Percentiles rank a stretch among this genome's conserved stretches.
These are phyloP conservation scores for Osmozyma mogii DNA, from an alignment of 805 yeast species.

Conservation along the genomic window DNA sequence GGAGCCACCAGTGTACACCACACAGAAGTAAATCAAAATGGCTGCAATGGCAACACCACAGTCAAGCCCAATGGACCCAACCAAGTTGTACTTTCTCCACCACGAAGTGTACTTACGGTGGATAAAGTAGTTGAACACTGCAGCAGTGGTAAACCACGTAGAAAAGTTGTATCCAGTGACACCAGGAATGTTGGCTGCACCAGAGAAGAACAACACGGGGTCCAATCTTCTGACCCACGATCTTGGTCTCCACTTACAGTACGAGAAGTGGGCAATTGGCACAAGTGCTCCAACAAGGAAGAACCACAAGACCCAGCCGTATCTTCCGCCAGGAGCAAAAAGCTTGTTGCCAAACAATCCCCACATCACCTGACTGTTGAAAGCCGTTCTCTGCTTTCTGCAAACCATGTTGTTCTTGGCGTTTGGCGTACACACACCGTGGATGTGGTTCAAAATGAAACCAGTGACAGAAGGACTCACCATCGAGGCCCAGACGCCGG, in stretches of 20 bases:
- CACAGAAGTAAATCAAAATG: conserved; percentile 7
- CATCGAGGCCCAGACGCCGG: conserved; percentile 6
- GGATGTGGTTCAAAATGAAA: conserved; percentile 3
- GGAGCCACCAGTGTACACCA: conserved; percentile 8
- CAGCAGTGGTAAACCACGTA: conserved; percentile 4
- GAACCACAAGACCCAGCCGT: conserved; percentile 8
- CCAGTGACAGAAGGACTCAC: conserved; percentile 6
- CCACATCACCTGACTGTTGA: conserved; percentile 10
- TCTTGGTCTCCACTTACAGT: conserved; percentile 1
- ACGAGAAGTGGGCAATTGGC: background rate
- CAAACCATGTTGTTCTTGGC: conserved; percentile 10
- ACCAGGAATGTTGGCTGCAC: conserved; percentile 7
- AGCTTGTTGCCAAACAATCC: conserved; percentile 9
- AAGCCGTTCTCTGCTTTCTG: conserved; percentile 5
- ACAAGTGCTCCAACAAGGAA: conserved; percentile 7
- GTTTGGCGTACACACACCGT: conserved; percentile 5
- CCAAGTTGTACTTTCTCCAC: conserved; percentile 10
- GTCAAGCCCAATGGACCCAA: conserved; percentile 6
- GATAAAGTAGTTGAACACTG: conserved; percentile 5
- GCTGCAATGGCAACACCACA: conserved; percentile 10
- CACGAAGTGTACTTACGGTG: conserved; percentile 5
- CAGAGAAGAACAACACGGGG: conserved; percentile 6
- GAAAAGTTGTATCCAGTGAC: conserved; percentile 9
- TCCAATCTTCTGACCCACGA: conserved; percentile 2
- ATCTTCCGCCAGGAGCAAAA: conserved; percentile 7